A percentile compares a stretch with the other conserved stretches of the same genome.
Conservation (phyloP, 805 yeast species). For the Wickerhamiella kazuoi region DNA sequence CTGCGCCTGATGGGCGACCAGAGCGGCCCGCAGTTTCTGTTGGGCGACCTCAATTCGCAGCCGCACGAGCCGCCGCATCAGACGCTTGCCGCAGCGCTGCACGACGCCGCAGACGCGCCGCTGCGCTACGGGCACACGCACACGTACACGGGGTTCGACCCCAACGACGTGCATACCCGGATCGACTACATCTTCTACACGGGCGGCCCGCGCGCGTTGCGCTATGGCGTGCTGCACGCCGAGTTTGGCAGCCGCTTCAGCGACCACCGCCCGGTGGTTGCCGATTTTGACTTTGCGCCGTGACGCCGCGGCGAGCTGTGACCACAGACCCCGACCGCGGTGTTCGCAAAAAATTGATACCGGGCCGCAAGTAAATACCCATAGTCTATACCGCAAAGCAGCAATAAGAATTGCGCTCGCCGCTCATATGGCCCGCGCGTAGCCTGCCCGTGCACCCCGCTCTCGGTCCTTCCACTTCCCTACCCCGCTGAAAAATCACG, state of each 20-base stretch:
- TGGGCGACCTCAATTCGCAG: constrained; percentile 42
- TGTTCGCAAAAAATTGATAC: too few species aligned
- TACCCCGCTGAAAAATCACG: too few species aligned
- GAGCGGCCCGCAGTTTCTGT: constrained; percentile 28
- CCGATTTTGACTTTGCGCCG: not conserved
- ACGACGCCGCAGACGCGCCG: constrained; percentile 24
- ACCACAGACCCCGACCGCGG: too few species aligned
- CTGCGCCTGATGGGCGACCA: constrained; percentile 17
- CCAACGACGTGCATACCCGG: constrained; percentile 9
- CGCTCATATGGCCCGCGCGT: too few species aligned
- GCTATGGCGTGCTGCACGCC: constrained; percentile 9
- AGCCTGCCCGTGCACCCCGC: too few species aligned
- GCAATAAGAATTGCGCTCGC: too few species aligned
- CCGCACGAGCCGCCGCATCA: constrained; percentile 28
- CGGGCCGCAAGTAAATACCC: too few species aligned
- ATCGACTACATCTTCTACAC: constrained; percentile 30
- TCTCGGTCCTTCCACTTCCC: too few species aligned
- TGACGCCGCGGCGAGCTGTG: not conserved
- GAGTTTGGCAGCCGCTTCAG: constrained; percentile 5
- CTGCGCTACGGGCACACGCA: constrained; percentile 26
- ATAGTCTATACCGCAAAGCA: too few species aligned
- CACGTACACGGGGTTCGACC: constrained; percentile 35
- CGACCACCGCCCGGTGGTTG: constrained; percentile 10
- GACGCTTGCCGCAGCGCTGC: constrained; percentile 16
- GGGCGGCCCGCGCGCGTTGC: constrained; percentile 1